These are phyloP conservation scores for Clonostachys sp. DNA, from an alignment of 2,329 filamentous ascomycete species.

Conservation along the genomic window DNA sequence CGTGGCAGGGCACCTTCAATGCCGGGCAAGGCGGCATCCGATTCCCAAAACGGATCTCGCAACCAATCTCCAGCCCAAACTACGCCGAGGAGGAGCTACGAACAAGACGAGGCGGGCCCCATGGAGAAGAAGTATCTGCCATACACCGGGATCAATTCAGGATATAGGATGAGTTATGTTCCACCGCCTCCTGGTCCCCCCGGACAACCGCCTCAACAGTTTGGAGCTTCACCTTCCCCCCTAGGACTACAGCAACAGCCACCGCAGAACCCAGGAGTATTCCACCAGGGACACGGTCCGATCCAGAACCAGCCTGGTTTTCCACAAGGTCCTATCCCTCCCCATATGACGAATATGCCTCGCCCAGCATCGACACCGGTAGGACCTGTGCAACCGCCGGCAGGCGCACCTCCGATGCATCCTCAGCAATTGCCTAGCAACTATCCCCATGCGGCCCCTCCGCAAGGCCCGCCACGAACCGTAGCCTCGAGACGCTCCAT, in stretches of 20 bases:
- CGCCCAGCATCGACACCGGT: no score
- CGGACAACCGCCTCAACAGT: background rate
- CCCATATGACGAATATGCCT: background rate
- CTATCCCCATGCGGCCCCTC: background rate
- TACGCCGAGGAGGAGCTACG: background rate
- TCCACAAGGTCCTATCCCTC: background rate
- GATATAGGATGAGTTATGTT: no score
- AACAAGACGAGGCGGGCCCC: background rate
- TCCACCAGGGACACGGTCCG: no score
- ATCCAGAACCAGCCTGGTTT: background rate
- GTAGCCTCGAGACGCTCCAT: background rate
- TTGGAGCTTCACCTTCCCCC: background rate
- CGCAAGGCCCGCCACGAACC: no score
- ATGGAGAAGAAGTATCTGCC: background rate
- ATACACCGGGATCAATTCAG: background rate
- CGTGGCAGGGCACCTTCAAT: conserved; percentile 5
- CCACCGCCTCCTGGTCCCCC: no score
- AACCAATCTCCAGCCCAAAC: background rate
- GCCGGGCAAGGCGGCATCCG: background rate
- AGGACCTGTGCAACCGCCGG: background rate
- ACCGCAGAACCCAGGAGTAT: background rate
- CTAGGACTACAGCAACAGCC: background rate
- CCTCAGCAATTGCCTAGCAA: background rate
- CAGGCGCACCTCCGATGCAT: no score
- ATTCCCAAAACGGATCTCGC: no score